A percentile compares a stretch with the other conserved stretches of the same genome.
phyloP scores from a whole-genome alignment of 2,329 filamentous ascomycete genomes.

The Alternaria burnsii region DNA sequence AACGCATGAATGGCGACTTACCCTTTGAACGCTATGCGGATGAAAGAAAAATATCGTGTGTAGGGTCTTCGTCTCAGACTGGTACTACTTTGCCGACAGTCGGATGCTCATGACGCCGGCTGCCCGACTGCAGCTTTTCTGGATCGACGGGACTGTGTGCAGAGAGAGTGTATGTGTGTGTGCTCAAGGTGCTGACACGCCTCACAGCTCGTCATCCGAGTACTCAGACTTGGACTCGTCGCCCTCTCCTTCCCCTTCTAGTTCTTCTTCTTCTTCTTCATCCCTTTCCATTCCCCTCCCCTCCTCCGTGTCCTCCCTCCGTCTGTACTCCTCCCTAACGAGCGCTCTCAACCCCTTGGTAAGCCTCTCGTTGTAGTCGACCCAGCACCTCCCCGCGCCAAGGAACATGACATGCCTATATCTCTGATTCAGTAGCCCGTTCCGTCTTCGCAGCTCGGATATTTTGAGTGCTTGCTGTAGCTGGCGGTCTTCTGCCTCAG shows the following conservation, averaged over 20 bases:
- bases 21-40: not conserved
- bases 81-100: not conserved
- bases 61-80: not conserved
- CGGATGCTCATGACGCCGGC: slow-evolving; percentile 3
- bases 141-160: not conserved
- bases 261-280: slow-evolving; percentile 11
- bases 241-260: slow-evolving; percentile 13
- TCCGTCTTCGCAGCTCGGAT: slow-evolving; percentile 69
- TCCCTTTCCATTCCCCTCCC: not conserved
- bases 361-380: slow-evolving; percentile 74
- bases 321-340: slow-evolving; percentile 67
- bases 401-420: slow-evolving; percentile 82
- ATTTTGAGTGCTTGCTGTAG: slow-evolving; percentile 69
- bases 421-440: slow-evolving; percentile 60
- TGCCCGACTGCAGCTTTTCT: not conserved
- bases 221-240: slow-evolving; percentile 1
- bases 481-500: slow-evolving; percentile 67
- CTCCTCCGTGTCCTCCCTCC: slow-evolving; percentile 54
- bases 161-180: not conserved
- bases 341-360: slow-evolving; percentile 71
- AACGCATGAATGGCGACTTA: slow-evolving; percentile 4
- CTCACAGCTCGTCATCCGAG: slow-evolving; percentile 19
- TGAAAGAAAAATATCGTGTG: not conserved
- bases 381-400: slow-evolving; percentile 72
- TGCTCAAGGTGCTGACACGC: not conserved